These are phyloP conservation scores for Ceratobasidium theobromae DNA, from an alignment of 1,284 basidiomycete species.

Conservation along the genomic window DNA sequence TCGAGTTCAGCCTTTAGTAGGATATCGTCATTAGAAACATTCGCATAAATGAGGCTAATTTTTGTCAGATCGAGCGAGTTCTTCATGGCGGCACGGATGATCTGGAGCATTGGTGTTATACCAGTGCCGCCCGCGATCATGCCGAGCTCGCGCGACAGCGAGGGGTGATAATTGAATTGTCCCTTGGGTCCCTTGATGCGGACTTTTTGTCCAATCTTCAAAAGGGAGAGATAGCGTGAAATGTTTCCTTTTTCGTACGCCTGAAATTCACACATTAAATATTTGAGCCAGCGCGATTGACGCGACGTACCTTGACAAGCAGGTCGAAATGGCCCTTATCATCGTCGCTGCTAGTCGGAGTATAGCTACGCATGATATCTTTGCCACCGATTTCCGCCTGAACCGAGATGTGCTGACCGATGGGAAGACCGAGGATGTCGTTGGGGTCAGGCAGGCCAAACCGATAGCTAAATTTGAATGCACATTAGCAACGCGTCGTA, in stretches of 20 bases:
- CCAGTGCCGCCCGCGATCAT: conserved; percentile 96
- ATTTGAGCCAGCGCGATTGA: not conserved
- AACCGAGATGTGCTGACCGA: conserved; percentile 95
- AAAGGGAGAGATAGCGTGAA: conserved; percentile 76
- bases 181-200: conserved; percentile 96
- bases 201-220: conserved; percentile 84
- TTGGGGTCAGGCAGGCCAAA: conserved; percentile 75
- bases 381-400: conserved; percentile 91
- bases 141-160: conserved; percentile 72
- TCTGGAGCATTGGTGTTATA: conserved; percentile 98
- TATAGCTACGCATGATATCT: conserved; percentile 88
- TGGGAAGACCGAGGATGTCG: conserved; percentile 87
- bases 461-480: conserved; percentile 67
- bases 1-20: conserved; percentile 87
- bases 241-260: conserved; percentile 97
- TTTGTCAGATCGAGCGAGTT: conserved; percentile 83
- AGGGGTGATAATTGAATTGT: conserved; percentile 79
- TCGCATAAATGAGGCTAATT: conserved; percentile 90
- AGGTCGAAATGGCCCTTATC: conserved; percentile 94
- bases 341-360: conserved; percentile 90
- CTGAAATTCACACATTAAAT: conserved; percentile 47
- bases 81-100: conserved; percentile 86
- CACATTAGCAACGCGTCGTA: not conserved
- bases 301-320: conserved; percentile 85
- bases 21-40: conserved; percentile 87